Conservation (phyloP, 352 stramenopile genomes). For the Thalassiosira hispida region DNA sequence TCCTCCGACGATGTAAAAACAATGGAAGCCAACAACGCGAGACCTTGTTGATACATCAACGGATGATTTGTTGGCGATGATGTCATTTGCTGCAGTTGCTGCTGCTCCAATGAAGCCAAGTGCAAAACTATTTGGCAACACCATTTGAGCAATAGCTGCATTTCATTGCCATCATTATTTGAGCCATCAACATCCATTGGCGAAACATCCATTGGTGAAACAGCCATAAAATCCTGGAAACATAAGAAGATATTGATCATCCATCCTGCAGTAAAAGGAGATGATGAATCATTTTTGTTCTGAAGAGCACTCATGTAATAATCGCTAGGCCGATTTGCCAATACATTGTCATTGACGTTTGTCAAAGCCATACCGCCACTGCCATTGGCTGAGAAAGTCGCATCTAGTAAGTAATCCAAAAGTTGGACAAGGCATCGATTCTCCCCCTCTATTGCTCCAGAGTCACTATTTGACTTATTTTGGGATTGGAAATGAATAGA, state of each 20-base stretch:
- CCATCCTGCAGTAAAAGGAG: background rate
- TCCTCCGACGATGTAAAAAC: conserved; percentile 18
- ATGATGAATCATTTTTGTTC: background rate
- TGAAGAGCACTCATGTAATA: conserved; percentile 26
- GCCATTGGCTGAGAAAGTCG: background rate
- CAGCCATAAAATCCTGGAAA: conserved; percentile 42
- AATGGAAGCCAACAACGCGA: conserved; percentile 47
- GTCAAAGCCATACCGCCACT: background rate
- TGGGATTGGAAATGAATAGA: conserved; percentile 20
- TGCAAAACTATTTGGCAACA: conserved; percentile 30
- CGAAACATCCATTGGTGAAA: background rate
- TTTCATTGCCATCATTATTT: background rate
- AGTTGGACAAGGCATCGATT: conserved; percentile 28
- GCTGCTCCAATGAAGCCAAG: conserved; percentile 17
- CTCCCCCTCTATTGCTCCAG: conserved; percentile 1
- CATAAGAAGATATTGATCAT: conserved; percentile 44
- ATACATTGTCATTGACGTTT: background rate
- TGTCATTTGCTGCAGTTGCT: background rate
- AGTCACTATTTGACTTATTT: conserved; percentile 2
- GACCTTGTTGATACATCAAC: conserved; percentile 32
- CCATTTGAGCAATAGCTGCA: conserved; percentile 41
- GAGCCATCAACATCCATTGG: conserved; percentile 31
- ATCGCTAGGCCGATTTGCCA: conserved; percentile 29
- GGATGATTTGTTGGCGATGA: background rate
- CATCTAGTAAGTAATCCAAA: conserved; percentile 34